Base-by-base conservation (phyloP, 1,284 basidiomycete species). In the Cryptococcus jaspeensis region DNA sequence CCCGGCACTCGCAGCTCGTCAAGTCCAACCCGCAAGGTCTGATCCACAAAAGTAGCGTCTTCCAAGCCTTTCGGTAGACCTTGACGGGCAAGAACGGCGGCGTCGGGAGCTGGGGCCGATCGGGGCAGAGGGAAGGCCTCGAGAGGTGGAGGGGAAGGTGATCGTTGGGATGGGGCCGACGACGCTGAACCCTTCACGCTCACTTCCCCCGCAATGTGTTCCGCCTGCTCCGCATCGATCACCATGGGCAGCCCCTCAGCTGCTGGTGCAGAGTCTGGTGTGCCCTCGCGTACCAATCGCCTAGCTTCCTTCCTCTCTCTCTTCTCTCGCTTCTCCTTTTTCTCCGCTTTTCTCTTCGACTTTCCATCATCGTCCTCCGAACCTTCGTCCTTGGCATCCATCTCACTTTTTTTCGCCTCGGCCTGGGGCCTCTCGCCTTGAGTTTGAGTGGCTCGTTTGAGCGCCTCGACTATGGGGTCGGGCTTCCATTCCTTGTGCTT, bases 41-140 rank as follows among this genome's bases (percentile, higher is more conserved):
- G 84, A 58, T 88, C 81, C 22, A 94, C 81, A 35, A 90, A 71
- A 57, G 86, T 83, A 6, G 90, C 91, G 58, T 85, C 82, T 25
- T 87, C 76, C 6, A 92, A 79, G 16, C 86, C 88, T 62, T 81
- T 80, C 67, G 91, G 89, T 13, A 93, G 80, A 39, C 89, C 90
- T 74, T 92, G 89, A 35, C 86, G 79, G 5, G 85, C 85, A 16
- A 92, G 83, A 20, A 83, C 78, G 8, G 82, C 79, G 62, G 85
- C 84, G 25, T 86, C 86, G 0, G 90, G 89, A 1, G 87, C 84
- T 59, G 86, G 80, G 0, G 89, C 89, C 35, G 83, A 79, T 5
- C 80, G 79, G 5, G 90, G 89, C 5, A 85, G 76, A 2, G 91
- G 88, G 70, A 94, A 92, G 0, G 75, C 66, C 41, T 78, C 73